Percentiles rank a stretch among this genome's conserved stretches.
These are phyloP conservation scores for Verticillium nonalfalfae DNA, from an alignment of 2,329 filamentous ascomycete genomes.

Conservation along the genomic window DNA sequence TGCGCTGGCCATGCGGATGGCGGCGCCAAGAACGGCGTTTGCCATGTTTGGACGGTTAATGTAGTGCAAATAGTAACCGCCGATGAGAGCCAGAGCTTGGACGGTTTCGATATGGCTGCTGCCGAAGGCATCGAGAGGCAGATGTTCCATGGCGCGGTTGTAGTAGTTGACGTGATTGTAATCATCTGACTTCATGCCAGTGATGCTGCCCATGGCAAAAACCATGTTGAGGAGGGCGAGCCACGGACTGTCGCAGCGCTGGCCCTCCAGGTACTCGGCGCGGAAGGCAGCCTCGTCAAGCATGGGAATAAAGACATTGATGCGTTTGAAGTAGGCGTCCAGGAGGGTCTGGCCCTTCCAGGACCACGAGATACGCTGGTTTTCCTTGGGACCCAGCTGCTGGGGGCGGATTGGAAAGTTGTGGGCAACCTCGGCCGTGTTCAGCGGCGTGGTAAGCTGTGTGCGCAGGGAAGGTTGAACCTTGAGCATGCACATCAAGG, in stretches of 20 bases:
- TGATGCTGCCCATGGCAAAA: conserved; percentile 68
- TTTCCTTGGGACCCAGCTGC: conserved; percentile 37
- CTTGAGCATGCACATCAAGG: conserved; percentile 63
- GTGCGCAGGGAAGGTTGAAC: conserved; percentile 41
- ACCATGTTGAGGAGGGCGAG: conserved; percentile 70
- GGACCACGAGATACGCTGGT: conserved; percentile 47
- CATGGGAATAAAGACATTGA: conserved; percentile 68
- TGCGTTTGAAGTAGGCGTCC: conserved; percentile 69
- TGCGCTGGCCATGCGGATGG: conserved; percentile 67
- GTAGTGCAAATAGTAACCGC: conserved; percentile 73
- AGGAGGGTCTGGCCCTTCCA: conserved; percentile 63
- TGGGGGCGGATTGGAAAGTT: conserved; percentile 36
- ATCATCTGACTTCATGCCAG: conserved; percentile 57
- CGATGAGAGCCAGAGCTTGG: conserved; percentile 64
- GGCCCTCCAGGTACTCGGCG: conserved; percentile 43
- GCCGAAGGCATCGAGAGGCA: conserved; percentile 61
- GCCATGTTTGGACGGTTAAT: conserved; percentile 73
- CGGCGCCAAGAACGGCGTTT: conserved; percentile 64
- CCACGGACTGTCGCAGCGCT: conserved; percentile 63
- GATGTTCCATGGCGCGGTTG: conserved; percentile 58
- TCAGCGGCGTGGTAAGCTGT: conserved; percentile 39
- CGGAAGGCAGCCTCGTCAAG: conserved; percentile 66
- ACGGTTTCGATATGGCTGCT: conserved; percentile 60
- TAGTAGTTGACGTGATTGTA: conserved; percentile 66
- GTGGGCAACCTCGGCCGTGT: conserved; percentile 38